Percentiles rank a stretch among this genome's conserved stretches.
phyloP scores from a whole-genome alignment of 371 early-diverging fungal species.

The Lichtheimia corymbifera region DNA sequence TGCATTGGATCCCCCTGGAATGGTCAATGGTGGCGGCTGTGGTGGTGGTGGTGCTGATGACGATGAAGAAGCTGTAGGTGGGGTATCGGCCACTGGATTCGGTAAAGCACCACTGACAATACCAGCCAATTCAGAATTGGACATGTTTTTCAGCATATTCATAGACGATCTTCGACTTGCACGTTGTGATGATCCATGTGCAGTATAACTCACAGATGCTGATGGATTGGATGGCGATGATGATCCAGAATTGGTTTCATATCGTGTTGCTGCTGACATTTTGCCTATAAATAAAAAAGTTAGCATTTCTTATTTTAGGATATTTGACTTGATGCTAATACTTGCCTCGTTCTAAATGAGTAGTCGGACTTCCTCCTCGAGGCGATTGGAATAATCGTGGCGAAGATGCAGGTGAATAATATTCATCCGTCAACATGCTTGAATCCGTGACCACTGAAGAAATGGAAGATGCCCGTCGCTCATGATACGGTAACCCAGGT shows the following conservation, averaged over 20 bases:
- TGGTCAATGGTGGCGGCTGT: slow-evolving; percentile 3
- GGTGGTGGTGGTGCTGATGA: background rate
- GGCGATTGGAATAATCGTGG: slow-evolving; percentile 21
- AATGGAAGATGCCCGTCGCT: slow-evolving; percentile 21
- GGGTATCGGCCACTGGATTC: slow-evolving; percentile 25
- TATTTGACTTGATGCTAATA: background rate
- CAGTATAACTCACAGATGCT: slow-evolving; percentile 1
- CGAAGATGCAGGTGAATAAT: slow-evolving; percentile 22
- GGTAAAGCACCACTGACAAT: slow-evolving; percentile 32
- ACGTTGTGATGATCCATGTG: slow-evolving; percentile 9
- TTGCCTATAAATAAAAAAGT: slow-evolving; percentile 2
- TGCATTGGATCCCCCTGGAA: slow-evolving; percentile 1
- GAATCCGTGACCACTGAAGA: slow-evolving; percentile 28
- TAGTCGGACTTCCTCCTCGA: slow-evolving; percentile 22
- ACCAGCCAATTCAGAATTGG: slow-evolving; percentile 27
- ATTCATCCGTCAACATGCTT: slow-evolving; percentile 21
- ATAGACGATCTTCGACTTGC: slow-evolving; percentile 30
- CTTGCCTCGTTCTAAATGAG: slow-evolving; percentile 11
- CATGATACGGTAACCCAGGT: slow-evolving; percentile 13
- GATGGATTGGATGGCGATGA: slow-evolving; percentile 4
- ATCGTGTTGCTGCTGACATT: background rate
- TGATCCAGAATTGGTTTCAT: background rate
- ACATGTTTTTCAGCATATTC: slow-evolving; percentile 28
- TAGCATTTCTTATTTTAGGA: background rate
- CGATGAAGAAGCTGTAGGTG: slow-evolving; percentile 6